Base-by-base conservation (phyloP, 345 rosid species). In the Camelina laxa region DNA sequence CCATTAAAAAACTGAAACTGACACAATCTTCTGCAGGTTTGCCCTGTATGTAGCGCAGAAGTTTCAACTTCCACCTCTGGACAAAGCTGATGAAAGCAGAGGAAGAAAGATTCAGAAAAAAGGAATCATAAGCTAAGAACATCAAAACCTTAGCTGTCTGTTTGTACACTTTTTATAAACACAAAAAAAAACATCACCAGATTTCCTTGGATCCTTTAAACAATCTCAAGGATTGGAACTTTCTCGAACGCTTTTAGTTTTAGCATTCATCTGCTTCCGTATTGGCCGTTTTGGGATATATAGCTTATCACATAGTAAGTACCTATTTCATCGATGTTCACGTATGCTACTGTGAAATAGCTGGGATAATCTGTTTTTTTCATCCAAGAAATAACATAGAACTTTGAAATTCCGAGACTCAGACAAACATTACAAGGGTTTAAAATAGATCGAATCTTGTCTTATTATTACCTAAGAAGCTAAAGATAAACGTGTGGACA, bases 11-110 rank as follows among this genome's bases (percentile, higher is more conserved):
- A 7, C 30, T 2, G 2, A 64, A 15, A 16, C 65, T 67, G 56
- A 56, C 7, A 57, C 67, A 17, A 45, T 19, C 30, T 47, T 62
- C 39, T 63, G 81, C 91, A 96, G 99, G 91, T 83, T n/a, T 96
- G 98, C 36, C 97, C 97, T 2, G 82, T 96, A 65, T 92, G 98
- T 82, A 89, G 86, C 21, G 63, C 86, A 0, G 97, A 96, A 75
- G 98, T 96, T 33, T 85, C 89, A 7, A 71, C 87, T 41, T 83
- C 89, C 19, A 70, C 88, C 19, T 75, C 89, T 24, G 88, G 86
- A 19, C 84, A 80, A 85, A 86, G 87, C 81, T 82, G 82, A 49
- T 55, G 47, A 30, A 45, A 76, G 61, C 60, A 24, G 24, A 48
- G 44, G 70, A 69, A 47, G 44, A 57, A 50, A 48, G 58, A 9